Percentiles rank a stretch among this genome's conserved stretches.
phyloP scores from a whole-genome alignment of 768 basidiomycete genomes.

The Suillus decipiens region DNA sequence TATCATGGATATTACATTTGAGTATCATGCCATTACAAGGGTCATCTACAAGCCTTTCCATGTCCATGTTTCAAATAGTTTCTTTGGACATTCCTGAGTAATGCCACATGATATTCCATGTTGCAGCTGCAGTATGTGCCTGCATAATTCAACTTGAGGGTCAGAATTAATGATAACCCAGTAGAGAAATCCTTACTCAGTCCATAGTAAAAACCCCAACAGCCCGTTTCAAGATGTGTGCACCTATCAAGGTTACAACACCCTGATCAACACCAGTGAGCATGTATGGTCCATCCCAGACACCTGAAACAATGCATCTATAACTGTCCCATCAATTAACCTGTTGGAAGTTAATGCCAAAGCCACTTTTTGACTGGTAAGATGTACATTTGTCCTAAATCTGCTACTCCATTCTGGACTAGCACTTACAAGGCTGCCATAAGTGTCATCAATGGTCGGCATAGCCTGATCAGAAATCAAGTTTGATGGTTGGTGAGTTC shows the following conservation, averaged over 20 bases:
- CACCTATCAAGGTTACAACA: not conserved
- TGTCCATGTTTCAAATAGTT: not conserved
- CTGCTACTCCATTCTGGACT: not conserved
- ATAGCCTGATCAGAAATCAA: not conserved
- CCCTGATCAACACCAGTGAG: not conserved
- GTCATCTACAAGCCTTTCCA: not conserved
- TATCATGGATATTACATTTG: not conserved
- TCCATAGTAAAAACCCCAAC: not conserved
- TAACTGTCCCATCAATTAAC: not conserved
- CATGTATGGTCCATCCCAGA: not conserved
- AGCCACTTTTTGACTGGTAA: not conserved
- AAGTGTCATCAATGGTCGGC: not conserved
- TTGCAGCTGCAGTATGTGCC: not conserved
- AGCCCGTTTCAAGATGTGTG: not conserved
- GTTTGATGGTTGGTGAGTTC: not conserved
- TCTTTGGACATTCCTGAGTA: not conserved
- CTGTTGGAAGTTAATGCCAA: not conserved
- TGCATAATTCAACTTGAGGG: not conserved
- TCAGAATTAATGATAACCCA: not conserved
- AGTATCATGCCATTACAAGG: not conserved
- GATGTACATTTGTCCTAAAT: not conserved
- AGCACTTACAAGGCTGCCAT: not conserved
- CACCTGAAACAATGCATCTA: not conserved
- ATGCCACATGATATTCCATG: not conserved
- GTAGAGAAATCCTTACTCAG: not conserved